Percentiles rank a stretch among this genome's conserved stretches.
phyloP scores from a whole-genome alignment of 768 basidiomycete species.

The Boletales sp. region DNA sequence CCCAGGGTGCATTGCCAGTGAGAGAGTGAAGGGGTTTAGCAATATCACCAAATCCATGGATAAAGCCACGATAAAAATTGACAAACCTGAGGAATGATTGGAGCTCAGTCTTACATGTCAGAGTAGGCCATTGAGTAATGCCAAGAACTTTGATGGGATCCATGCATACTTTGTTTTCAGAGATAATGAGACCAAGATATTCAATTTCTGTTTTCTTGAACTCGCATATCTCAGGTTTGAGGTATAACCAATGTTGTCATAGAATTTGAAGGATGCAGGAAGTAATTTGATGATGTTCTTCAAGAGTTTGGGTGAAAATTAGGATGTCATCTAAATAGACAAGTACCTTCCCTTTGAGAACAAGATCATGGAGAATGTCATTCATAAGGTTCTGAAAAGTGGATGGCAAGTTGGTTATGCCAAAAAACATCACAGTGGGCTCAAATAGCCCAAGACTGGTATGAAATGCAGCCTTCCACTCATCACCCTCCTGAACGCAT shows the following conservation, averaged over 20 bases:
- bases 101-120: slow-evolving; percentile 29
- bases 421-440: slow-evolving; percentile 11
- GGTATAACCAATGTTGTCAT: no score
- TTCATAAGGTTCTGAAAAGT: slow-evolving; percentile 22
- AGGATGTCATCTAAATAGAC: background rate
- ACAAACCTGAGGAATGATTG: slow-evolving; percentile 31
- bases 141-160: slow-evolving; percentile 3
- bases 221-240: no score
- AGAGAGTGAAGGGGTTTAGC: slow-evolving; percentile 28
- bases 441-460: background rate
- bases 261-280: no score
- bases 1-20: slow-evolving; percentile 23
- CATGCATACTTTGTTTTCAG: slow-evolving; percentile 5
- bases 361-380: background rate
- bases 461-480: no score
- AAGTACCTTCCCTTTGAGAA: slow-evolving; percentile 14
- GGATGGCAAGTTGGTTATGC: slow-evolving; percentile 10
- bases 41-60: slow-evolving; percentile 30
- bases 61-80: slow-evolving; percentile 30
- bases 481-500: no score
- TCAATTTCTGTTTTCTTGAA: background rate
- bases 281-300: no score
- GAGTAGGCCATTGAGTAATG: background rate
- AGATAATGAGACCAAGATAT: slow-evolving; percentile 36
- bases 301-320: background rate